These are phyloP conservation scores for Myriosclerotinia curreyana DNA, from an alignment of 2,329 filamentous ascomycete species.

Conservation along the genomic window DNA sequence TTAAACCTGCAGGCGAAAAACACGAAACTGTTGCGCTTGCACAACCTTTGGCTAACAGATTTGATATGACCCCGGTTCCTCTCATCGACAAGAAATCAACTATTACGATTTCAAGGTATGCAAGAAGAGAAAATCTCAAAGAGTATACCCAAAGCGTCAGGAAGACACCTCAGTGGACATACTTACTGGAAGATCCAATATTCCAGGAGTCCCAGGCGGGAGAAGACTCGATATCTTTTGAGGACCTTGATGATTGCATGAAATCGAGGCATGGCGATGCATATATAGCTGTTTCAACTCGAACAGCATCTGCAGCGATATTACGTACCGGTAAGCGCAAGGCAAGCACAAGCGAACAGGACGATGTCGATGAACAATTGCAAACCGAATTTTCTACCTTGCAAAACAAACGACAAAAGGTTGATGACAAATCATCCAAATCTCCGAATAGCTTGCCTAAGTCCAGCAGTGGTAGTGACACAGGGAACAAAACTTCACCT, in stretches of 20 bases:
- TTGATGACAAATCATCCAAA: constrained; percentile 21
- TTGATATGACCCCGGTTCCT: constrained; percentile 47
- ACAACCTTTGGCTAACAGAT: constrained; percentile 45
- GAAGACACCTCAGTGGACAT: constrained; percentile 43
- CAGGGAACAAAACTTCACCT: constrained; percentile 27
- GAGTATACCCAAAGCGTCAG: constrained; percentile 46
- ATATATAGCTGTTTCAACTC: constrained; percentile 4
- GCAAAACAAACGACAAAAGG: constrained; percentile 33
- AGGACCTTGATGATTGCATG: constrained; percentile 33
- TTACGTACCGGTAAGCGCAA: constrained; percentile 31
- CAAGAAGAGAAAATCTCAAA: constrained; percentile 44
- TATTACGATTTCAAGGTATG: constrained; percentile 47
- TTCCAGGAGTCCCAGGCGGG: constrained; percentile 39
- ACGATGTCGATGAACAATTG: constrained; percentile 26
- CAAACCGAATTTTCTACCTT: constrained; percentile 21
- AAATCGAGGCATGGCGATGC: constrained; percentile 26
- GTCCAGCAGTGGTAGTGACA: constrained; percentile 19
- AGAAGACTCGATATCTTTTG: constrained; percentile 32
- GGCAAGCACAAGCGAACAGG: constrained; percentile 27
- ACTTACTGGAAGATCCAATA: constrained; percentile 45
- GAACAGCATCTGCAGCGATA: constrained; percentile 1
- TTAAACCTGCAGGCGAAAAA: constrained; percentile 39
- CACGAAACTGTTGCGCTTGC: constrained; percentile 48
- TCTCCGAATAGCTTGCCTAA: constrained; percentile 6
- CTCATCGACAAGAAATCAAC: constrained; percentile 46